Evolutionary conservation across 208 protist genomes (phyloP), one percentile per base, ranked within the genome.

Genomic region (Trypanosoma caninum): DNA sequence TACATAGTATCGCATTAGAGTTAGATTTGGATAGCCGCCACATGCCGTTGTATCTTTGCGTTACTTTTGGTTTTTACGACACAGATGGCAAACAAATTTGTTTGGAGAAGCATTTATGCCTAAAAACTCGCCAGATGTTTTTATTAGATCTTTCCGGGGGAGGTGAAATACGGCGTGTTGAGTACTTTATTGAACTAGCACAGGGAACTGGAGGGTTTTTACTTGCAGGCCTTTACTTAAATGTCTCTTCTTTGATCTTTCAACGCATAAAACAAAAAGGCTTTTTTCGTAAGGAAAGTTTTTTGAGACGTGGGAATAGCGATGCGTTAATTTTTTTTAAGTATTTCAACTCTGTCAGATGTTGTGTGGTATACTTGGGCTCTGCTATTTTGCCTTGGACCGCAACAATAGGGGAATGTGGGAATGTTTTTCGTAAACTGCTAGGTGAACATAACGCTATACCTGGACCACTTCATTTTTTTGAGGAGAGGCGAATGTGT

Each of bases 321-420:
- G 74, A 75, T 57, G 48, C 73, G 10, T 61, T 93, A 28, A 23
- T 93, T 23, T 88, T 93, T 59, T 80, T 93, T 60, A 93, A 93
- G 65, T 86, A 78, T 54, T 93, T 84, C 62, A 74, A 93, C 67
- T 73, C 72, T 74, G 40, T 59, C 10, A 76, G 73, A 28, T 70
- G 78, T 54, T 69, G 72, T 23, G 35, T 89, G 13, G 72, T 65
- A 28, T 93, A 86, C 69, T 42, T 81, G 8, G 80, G 86, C 27
- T 78, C 72, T n/a, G 68, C 69, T 0, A 48, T 85, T 13, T 50
- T 93, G 11, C 75, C 85, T 52, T 48, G 71, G 16, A 47, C 54
- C 0, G 71, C 73, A 16, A 84, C 70, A 27, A 44, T 84, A 23
- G 59, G 60, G 42, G 68, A 65, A 51, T 82, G 60, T 48, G 74